Base-by-base conservation (phyloP, 139 green algal species). In the Chlamydomonas applanata region DNA sequence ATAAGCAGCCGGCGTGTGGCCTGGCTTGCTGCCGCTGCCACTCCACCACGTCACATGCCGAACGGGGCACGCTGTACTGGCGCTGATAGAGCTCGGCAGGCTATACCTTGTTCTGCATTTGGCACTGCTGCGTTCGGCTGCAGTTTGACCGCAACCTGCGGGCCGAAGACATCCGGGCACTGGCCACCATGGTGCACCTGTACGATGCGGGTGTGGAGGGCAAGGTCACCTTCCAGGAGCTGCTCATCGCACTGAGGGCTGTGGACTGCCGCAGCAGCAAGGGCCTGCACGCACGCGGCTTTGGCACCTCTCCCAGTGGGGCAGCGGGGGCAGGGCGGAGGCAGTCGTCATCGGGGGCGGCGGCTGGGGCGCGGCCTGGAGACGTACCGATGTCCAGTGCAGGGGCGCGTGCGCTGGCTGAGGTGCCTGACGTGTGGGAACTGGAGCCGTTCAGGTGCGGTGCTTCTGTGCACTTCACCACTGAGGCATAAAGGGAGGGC, bases 181-280 rank as follows among this genome's bases (percentile, higher is more conserved):
- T 79, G 59, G 24, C 79, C 44, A 59, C 73, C 2, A 60, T 77
- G 67, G 78, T 83, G 29, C 68, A 77, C 72, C 0, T 74, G 27
- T 70, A 76, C 52, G 78, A 83, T 60, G 54, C 73, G 46, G 62
- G 72, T 19, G 61, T 44, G 1, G 68, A 76, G 46, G 75, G 75
- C 5, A 27, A 80, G 68, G 69, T 84, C 30, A 70, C 73, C 0
- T 80, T 84, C 49, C 52, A 70, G 33, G 79, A 84, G 44, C 46
- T 84, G 40, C 68, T 84, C 4, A 53, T 60, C 5, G 79, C 73
- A 3, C 29, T 84, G 62, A 65, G 67, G 27, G 79, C 79, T 1
- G 73, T 74, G 1, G 73, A 84, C 30, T 65, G 79, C 36, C 33
- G n/a, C n/a, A 77, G 30, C n/a, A 32, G 35, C 2, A 71, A 40